Percentiles rank a stretch among this genome's conserved stretches.
Evolutionary conservation across 208 protist genomes (phyloP).

Genomic region (Herpetomonas tarakana): DNA sequence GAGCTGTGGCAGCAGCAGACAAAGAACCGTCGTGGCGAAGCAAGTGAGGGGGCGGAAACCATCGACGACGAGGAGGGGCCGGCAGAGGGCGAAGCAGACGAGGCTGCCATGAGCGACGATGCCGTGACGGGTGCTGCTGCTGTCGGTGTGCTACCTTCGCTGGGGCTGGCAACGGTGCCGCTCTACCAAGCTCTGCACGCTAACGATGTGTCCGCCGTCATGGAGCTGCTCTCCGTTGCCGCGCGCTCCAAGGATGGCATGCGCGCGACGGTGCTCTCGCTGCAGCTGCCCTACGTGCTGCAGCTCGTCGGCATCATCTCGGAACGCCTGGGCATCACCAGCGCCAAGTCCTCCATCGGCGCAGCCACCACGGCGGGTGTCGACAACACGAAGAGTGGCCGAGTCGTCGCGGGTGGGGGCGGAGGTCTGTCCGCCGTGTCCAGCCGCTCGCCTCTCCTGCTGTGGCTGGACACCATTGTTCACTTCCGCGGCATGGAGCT

Average conservation of each 20-base stretch:
- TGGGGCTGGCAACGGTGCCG: slow-evolving; percentile 79
- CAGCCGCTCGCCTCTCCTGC: slow-evolving; percentile 60
- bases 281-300: slow-evolving; percentile 76
- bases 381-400: neutral
- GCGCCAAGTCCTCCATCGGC: slow-evolving; percentile 2
- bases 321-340: slow-evolving; percentile 49
- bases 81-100: slow-evolving; percentile 5
- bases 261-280: slow-evolving; percentile 54
- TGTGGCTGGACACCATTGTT: slow-evolving; percentile 77
- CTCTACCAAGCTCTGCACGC: slow-evolving; percentile 86
- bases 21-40: slow-evolving; percentile 5
- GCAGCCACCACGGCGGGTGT: neutral
- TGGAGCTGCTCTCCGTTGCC: slow-evolving; percentile 77
- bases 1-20: too few species aligned
- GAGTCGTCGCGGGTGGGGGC: slow-evolving; percentile 9
- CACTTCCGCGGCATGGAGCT: slow-evolving; percentile 78
- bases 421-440: slow-evolving; percentile 38
- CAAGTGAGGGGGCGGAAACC: neutral
- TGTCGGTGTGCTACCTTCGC: slow-evolving; percentile 23
- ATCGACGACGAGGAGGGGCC: neutral
- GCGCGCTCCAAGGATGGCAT: slow-evolving; percentile 45
- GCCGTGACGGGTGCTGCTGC: neutral
- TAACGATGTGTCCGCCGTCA: slow-evolving; percentile 65
- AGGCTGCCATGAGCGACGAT: neutral
- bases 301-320: slow-evolving; percentile 72